Conservation (phyloP, 2,329 filamentous ascomycete species). For the Venturia oleaginea region DNA sequence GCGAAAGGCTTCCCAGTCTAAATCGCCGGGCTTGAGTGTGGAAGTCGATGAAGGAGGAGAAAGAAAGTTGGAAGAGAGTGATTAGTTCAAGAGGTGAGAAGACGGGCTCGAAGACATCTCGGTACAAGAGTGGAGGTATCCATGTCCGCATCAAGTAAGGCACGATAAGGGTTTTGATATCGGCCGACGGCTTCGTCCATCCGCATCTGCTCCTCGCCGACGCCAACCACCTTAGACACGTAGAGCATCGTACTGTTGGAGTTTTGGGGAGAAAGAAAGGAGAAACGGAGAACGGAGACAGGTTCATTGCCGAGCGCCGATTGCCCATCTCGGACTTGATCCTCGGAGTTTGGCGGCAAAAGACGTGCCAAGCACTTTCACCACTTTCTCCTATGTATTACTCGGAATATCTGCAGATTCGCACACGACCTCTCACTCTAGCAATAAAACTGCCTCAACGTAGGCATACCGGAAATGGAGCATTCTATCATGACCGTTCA, state of each 20-base stretch:
- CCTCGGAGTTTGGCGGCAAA: not conserved
- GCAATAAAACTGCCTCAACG: too few species aligned
- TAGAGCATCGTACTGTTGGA: not conserved
- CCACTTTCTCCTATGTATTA: too few species aligned
- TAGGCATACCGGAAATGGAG: too few species aligned
- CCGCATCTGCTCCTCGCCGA: not conserved
- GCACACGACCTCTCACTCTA: too few species aligned
- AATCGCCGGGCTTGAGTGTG: conserved; percentile 38
- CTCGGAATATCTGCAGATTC: too few species aligned
- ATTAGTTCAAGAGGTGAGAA: not conserved
- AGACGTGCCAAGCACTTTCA: too few species aligned
- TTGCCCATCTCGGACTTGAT: not conserved
- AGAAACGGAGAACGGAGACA: not conserved
- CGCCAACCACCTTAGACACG: not conserved
- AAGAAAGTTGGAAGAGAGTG: not conserved
- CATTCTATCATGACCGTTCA: too few species aligned
- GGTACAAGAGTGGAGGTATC: not conserved
- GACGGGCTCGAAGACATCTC: not conserved
- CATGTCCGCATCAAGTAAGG: not conserved
- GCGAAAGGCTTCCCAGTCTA: conserved; percentile 44
- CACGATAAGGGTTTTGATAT: not conserved
- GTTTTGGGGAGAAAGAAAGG: not conserved
- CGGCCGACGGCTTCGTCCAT: not conserved
- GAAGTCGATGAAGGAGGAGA: not conserved
- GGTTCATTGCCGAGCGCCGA: not conserved